These are phyloP conservation scores for Xylaria acuta DNA, from an alignment of 495 filamentous ascomycete species.

Conservation along the genomic window DNA sequence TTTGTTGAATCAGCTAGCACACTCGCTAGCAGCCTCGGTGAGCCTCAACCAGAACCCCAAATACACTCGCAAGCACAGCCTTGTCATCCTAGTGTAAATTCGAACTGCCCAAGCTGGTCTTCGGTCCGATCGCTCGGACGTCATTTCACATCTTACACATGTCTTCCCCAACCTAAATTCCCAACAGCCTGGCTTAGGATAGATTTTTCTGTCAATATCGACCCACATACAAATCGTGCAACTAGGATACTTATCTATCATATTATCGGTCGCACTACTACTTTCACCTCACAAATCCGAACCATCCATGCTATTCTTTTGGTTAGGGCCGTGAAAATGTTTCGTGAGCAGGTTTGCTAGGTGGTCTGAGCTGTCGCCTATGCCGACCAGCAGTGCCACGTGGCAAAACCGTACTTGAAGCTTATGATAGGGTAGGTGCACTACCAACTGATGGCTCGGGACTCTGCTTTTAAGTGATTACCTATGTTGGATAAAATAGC, in stretches of 20 bases:
- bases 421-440: not conserved
- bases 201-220: slow-evolving; percentile 4
- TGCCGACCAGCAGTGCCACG: slow-evolving; percentile 7
- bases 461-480: not conserved
- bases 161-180: slow-evolving; percentile 1
- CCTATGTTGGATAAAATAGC: not conserved
- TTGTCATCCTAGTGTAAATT: not conserved
- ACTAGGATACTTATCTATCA: slow-evolving; percentile 14
- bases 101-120: not conserved
- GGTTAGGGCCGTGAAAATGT: not conserved
- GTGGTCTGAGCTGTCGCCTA: not conserved
- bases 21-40: slow-evolving; percentile 3
- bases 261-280: not conserved
- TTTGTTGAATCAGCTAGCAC: not conserved
- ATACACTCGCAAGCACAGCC: slow-evolving; percentile 1
- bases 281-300: not conserved
- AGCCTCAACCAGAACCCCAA: not conserved
- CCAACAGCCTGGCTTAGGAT: not conserved
- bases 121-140: slow-evolving; percentile 13
- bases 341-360: slow-evolving; percentile 3
- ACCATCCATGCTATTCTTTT: slow-evolving; percentile 15
- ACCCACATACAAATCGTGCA: not conserved
- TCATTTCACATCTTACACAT: slow-evolving; percentile 11
- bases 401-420: slow-evolving; percentile 4
- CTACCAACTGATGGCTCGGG: not conserved